Percentiles rank a stretch among this genome's conserved stretches.
phyloP scores from a whole-genome alignment of 139 green algal species.

The Eudorina sp. region DNA sequence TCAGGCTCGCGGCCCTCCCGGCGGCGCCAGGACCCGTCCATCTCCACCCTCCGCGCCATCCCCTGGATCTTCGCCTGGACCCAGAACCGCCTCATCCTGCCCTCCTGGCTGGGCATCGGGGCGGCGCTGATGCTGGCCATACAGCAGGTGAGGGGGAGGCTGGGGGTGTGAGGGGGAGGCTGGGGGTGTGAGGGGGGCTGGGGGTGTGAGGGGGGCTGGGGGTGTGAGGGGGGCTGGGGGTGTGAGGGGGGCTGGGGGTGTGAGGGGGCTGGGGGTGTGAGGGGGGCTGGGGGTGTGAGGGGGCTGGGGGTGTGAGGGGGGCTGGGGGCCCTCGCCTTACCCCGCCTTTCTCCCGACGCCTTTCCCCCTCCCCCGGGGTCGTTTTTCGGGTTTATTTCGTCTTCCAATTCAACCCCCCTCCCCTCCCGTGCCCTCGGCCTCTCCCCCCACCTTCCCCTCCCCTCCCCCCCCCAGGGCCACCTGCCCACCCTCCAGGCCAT shows the following conservation, averaged over 20 bases:
- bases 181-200: too few relatives aligned
- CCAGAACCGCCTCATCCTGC: conserved; percentile 95
- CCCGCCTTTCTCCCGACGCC: too few relatives aligned
- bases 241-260: too few relatives aligned
- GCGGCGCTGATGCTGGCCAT: conserved; percentile 85
- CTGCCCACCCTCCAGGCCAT: conserved; percentile 86
- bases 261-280: too few relatives aligned
- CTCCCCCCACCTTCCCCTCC: background rate
- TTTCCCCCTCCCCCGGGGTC: background rate
- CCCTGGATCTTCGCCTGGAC: conserved; percentile 99
- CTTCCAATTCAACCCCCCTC: too few relatives aligned
- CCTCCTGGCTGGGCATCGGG: conserved; percentile 97
- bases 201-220: too few relatives aligned
- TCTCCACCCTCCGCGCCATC: conserved; percentile 94
- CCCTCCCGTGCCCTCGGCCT: too few relatives aligned
- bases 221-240: too few relatives aligned
- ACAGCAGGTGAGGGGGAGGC: conserved; percentile 49
- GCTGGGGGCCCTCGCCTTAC: too few relatives aligned
- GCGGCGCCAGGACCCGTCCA: conserved; percentile 56
- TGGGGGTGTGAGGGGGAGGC: background rate
- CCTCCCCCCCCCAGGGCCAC: conserved; percentile 64
- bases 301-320: too few relatives aligned
- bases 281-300: too few relatives aligned
- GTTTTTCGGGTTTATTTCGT: background rate
- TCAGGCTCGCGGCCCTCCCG: conserved; percentile 59